Conservation (phyloP, 164 flowering plant species). For the Macadamia integrifolia region DNA sequence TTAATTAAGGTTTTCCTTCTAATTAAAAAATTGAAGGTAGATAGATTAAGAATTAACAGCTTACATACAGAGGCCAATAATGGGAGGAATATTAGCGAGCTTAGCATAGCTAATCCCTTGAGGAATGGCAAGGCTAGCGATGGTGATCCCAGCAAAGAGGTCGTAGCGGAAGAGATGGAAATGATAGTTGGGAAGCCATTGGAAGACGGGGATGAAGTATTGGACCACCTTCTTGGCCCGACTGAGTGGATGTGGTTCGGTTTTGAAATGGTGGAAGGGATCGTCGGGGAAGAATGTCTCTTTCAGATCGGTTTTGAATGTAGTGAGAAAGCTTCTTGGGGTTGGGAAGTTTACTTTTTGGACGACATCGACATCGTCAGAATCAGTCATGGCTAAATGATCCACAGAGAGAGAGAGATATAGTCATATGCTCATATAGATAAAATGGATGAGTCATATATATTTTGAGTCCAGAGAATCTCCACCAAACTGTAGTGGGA, state of each 20-base stretch:
- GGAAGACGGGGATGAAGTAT: conserved; percentile 60
- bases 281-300: conserved; percentile 79
- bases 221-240: conserved; percentile 20
- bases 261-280: conserved; percentile 43
- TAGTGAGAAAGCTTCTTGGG: conserved; percentile 31
- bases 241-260: conserved; percentile 5
- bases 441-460: too few species aligned
- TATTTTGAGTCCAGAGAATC: too few species aligned
- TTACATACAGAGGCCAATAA: conserved; percentile 56
- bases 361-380: background rate
- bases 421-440: too few species aligned
- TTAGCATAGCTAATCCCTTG: conserved; percentile 65
- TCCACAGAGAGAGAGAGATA: background rate
- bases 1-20: too few species aligned
- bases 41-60: background rate
- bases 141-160: conserved; percentile 62
- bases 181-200: conserved; percentile 57
- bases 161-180: conserved; percentile 38
- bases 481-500: too few species aligned
- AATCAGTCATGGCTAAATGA: conserved; percentile 6
- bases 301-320: conserved; percentile 35
- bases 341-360: conserved; percentile 28
- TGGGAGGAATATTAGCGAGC: conserved; percentile 51
- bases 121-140: conserved; percentile 33
- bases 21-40: too few species aligned